These are phyloP conservation scores for Cystobasidiaceae sp. DNA, from an alignment of 1,284 basidiomycete species.

Conservation along the genomic window DNA sequence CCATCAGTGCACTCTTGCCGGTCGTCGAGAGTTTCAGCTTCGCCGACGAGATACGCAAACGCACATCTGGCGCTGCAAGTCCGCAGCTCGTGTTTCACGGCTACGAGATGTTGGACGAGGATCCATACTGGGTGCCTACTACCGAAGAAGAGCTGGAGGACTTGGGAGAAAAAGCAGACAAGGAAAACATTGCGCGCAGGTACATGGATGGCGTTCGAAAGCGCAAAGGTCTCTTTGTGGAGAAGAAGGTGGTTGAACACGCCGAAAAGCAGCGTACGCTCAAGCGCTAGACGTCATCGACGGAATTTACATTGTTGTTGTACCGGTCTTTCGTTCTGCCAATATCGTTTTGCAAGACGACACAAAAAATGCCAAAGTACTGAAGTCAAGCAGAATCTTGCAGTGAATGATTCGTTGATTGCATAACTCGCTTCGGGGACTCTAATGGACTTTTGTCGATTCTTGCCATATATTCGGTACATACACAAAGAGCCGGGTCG, in stretches of 20 bases:
- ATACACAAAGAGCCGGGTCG: neutral
- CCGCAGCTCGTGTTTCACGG: constrained; percentile 96
- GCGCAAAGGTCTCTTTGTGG: constrained; percentile 91
- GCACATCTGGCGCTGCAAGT: constrained; percentile 91
- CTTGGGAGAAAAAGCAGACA: constrained; percentile 90
- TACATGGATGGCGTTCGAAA: constrained; percentile 80
- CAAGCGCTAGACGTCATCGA: constrained; percentile 54
- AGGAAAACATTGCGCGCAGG: constrained; percentile 84
- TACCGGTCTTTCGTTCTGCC: neutral
- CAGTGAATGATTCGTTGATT: too few species aligned
- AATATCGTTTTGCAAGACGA: too few species aligned
- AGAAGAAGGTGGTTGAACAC: constrained; percentile 83
- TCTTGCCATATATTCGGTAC: too few species aligned
- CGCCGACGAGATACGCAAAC: constrained; percentile 92
- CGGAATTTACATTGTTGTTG: neutral
- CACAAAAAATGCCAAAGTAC: too few species aligned
- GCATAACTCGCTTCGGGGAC: too few species aligned
- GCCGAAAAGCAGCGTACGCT: constrained; percentile 96
- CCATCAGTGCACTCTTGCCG: constrained; percentile 81
- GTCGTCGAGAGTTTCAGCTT: constrained; percentile 98
- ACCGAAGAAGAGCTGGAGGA: constrained; percentile 98
- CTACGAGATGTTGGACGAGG: constrained; percentile 79
- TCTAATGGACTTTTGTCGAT: too few species aligned
- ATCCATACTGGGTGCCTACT: constrained; percentile 98
- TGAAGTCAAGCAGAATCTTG: too few species aligned